Percentiles rank a stretch among this genome's conserved stretches.
phyloP scores from a whole-genome alignment of 345 rosid genomes.

The Trapa bicornis region DNA sequence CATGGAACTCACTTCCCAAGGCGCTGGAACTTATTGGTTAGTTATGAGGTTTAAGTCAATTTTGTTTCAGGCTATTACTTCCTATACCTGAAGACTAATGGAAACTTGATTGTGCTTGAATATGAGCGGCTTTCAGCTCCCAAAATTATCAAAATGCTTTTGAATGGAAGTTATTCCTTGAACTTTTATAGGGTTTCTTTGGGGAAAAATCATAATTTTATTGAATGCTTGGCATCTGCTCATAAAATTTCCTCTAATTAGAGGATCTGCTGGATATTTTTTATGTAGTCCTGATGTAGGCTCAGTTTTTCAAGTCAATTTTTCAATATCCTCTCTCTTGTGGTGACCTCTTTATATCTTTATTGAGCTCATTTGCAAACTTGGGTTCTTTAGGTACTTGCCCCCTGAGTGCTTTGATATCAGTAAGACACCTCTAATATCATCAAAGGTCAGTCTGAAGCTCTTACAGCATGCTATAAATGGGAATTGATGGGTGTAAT shows the following conservation, averaged over 20 bases:
- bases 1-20: constrained; percentile 99
- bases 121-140: background rate
- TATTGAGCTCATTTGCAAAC: background rate
- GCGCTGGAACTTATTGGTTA: constrained; percentile 99
- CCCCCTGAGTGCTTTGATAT: constrained; percentile 99
- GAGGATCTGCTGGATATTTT: too few relatives aligned
- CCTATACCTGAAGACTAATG: background rate
- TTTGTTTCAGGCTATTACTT: background rate
- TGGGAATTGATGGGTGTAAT: too few relatives aligned
- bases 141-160: background rate
- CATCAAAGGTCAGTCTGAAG: constrained; percentile 65
- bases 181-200: too few relatives aligned
- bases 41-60: constrained; percentile 4
- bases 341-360: background rate
- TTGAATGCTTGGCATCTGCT: too few relatives aligned
- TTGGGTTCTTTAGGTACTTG: constrained; percentile 48
- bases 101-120: background rate
- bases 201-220: too few relatives aligned
- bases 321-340: background rate
- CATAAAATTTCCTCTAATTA: too few relatives aligned
- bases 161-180: too few relatives aligned
- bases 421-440: constrained; percentile 79
- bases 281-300: too few relatives aligned
- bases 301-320: too few relatives aligned
- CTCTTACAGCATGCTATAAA: background rate